A percentile compares a stretch with the other conserved stretches of the same genome.
Conservation (phyloP, 768 basidiomycete genomes). For the Tylopilus balloui region DNA sequence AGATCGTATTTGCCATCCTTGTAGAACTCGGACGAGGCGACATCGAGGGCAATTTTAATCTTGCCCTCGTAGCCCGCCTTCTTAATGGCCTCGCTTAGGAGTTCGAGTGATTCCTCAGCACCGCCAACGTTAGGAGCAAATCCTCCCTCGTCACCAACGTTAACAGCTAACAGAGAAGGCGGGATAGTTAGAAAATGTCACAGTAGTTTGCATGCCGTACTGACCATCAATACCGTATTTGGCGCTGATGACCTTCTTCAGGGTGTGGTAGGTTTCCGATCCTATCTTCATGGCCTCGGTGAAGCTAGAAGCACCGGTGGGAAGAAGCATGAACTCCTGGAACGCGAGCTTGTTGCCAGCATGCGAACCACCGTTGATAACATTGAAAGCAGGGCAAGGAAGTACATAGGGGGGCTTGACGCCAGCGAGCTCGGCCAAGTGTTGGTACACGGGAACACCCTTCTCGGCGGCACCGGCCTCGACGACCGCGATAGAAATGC, state of each 20-base stretch:
- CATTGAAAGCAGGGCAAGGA: slow-evolving; percentile 93
- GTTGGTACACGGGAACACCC: slow-evolving; percentile 91
- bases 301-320: slow-evolving; percentile 88
- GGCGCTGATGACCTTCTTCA: slow-evolving; percentile 98
- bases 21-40: slow-evolving; percentile 99
- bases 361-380: slow-evolving; percentile 99
- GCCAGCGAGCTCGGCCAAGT: slow-evolving; percentile 94
- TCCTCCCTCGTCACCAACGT: slow-evolving; percentile 99
- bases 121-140: slow-evolving; percentile 98
- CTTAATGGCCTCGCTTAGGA: slow-evolving; percentile 93
- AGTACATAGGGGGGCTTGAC: slow-evolving; percentile 91
- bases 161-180: slow-evolving; percentile 69
- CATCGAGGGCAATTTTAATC: slow-evolving; percentile 97
- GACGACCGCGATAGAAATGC: slow-evolving; percentile 92
- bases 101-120: slow-evolving; percentile 95
- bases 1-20: slow-evolving; percentile 99
- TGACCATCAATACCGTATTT: slow-evolving; percentile 98
- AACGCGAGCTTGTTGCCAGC: slow-evolving; percentile 99
- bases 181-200: slow-evolving; percentile 1
- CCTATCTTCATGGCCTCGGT: slow-evolving; percentile 98
- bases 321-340: slow-evolving; percentile 99
- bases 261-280: slow-evolving; percentile 94
- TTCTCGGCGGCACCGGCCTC: slow-evolving; percentile 95
- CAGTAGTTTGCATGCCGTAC: slow-evolving; percentile 21
- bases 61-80: slow-evolving; percentile 98